Base-by-base conservation (phyloP, 148 eudicot species). In the Camellia lanceoleosa region DNA sequence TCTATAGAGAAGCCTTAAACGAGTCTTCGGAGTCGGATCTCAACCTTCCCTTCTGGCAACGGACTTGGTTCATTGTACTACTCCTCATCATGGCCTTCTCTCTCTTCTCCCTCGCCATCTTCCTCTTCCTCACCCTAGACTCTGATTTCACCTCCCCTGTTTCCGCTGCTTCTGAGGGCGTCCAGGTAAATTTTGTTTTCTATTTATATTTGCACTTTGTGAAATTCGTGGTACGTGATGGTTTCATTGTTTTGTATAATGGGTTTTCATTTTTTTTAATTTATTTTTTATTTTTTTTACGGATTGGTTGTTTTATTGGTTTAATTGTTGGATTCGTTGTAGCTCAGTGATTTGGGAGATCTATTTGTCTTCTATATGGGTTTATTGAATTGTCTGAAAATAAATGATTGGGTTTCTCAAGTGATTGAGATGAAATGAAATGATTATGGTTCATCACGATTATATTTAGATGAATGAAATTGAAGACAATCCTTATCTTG, bases 51-150 rank as follows among this genome's bases (percentile, higher is more conserved):
- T 87, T 94, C 84, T 94, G 94, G 94, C 93, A 89, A 72, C 87
- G 70, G 72, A 86, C 86, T 66, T 94, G 97, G 97, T 94, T 94
- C 58, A 92, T 94, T 4, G 67, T 77, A 0, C 63, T 88, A 13
- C 80, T 92, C n/a, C 75, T 92, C 9, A 62, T 79, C 3, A 94
- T 94, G 98, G 97, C 97, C 49, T 44, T 91, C 12, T 86, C 86
- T 3, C 89, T 90, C 78, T 90, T 94, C 54, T 93, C 65, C 4
- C 62, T 94, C 16, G 95, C 98, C 0, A 79, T 92, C 23, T 88
- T 90, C 44, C 88, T 94, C 42, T 86, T 92, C 73, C 83, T 94
- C 71, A 87, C 90, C 5, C 89, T 92, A 49, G 95, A 94, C 78
- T 88, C 91, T 7, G 89, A 84, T 58, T 83, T 54, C 71, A 71